phyloP scores from a whole-genome alignment of 805 yeast genomes.

The Sugiyamaella qingdaonensis region DNA sequence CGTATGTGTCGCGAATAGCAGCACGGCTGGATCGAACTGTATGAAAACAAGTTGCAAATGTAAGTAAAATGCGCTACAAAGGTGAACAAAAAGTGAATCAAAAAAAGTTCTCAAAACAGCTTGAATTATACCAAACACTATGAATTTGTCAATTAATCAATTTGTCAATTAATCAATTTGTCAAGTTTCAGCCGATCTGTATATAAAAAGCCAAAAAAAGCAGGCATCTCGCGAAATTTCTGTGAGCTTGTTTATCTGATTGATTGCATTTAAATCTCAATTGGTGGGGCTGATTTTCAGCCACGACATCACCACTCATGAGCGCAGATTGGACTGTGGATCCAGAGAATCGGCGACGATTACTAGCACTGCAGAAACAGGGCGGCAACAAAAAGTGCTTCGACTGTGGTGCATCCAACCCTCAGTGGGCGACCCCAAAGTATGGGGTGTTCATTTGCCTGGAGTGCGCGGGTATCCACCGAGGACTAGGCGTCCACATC shows the following conservation, averaged over 20 bases:
- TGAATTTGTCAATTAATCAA: too few relatives aligned
- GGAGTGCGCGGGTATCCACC: constrained; percentile 95
- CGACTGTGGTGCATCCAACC: constrained; percentile 93
- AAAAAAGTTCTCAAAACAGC: too few relatives aligned
- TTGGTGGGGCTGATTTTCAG: background rate
- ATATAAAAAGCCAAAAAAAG: background rate
- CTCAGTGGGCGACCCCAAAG: constrained; percentile 99
- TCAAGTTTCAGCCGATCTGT: too few relatives aligned
- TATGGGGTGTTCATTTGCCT: constrained; percentile 95
- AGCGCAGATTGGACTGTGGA: constrained; percentile 77
- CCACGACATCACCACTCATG: constrained; percentile 6
- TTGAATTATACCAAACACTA: too few relatives aligned
- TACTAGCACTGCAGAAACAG: constrained; percentile 63
- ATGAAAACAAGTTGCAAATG: too few relatives aligned
- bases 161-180: too few relatives aligned
- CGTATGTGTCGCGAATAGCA: too few relatives aligned
- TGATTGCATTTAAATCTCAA: background rate
- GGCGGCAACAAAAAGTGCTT: constrained; percentile 86
- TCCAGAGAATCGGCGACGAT: constrained; percentile 78
- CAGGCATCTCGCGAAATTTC: too few relatives aligned
- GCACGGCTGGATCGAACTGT: too few relatives aligned
- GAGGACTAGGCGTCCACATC: constrained; percentile 91
- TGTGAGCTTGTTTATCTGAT: too few relatives aligned
- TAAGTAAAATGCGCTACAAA: too few relatives aligned
- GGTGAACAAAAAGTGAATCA: too few relatives aligned